phyloP scores from a whole-genome alignment of 331 rosid genomes.

The Quercus phellos region DNA sequence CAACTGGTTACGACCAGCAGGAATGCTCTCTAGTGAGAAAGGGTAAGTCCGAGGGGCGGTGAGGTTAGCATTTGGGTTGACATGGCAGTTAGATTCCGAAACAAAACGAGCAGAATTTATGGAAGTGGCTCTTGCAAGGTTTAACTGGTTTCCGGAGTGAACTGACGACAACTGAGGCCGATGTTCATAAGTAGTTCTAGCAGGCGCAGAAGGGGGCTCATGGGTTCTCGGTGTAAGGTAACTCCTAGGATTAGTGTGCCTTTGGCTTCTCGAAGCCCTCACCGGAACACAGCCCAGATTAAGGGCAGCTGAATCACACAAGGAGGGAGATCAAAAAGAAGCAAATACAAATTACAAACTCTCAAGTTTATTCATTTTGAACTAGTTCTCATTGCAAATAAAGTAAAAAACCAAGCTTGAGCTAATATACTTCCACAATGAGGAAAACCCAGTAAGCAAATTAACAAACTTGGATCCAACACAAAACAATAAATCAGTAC shows the following conservation, averaged over 20 bases:
- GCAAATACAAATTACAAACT: slow-evolving; percentile 33
- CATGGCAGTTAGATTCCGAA: slow-evolving; percentile 44
- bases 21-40: slow-evolving; percentile 37
- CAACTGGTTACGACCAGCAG: slow-evolving; percentile 42
- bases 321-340: slow-evolving; percentile 22
- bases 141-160: slow-evolving; percentile 38
- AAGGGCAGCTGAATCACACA: slow-evolving; percentile 81
- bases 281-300: slow-evolving; percentile 86
- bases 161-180: slow-evolving; percentile 29
- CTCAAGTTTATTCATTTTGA: slow-evolving; percentile 25
- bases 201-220: slow-evolving; percentile 45
- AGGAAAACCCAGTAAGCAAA: slow-evolving; percentile 11
- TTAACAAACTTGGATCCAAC: slow-evolving; percentile 24
- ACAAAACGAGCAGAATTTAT: slow-evolving; percentile 30
- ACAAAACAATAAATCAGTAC: slow-evolving; percentile 36
- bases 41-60: slow-evolving; percentile 40
- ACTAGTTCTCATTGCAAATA: neutral
- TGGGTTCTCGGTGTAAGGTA: slow-evolving; percentile 71
- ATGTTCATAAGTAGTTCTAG: slow-evolving; percentile 46
- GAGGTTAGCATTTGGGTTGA: slow-evolving; percentile 35
- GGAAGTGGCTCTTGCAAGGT: slow-evolving; percentile 36
- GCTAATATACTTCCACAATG: slow-evolving; percentile 26
- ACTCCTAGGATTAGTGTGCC: slow-evolving; percentile 78
- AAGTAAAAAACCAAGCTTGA: neutral
- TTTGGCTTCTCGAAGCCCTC: slow-evolving; percentile 93